Evolutionary conservation across 768 basidiomycete species (phyloP).

Genomic region (Trametes gibbosa): DNA sequence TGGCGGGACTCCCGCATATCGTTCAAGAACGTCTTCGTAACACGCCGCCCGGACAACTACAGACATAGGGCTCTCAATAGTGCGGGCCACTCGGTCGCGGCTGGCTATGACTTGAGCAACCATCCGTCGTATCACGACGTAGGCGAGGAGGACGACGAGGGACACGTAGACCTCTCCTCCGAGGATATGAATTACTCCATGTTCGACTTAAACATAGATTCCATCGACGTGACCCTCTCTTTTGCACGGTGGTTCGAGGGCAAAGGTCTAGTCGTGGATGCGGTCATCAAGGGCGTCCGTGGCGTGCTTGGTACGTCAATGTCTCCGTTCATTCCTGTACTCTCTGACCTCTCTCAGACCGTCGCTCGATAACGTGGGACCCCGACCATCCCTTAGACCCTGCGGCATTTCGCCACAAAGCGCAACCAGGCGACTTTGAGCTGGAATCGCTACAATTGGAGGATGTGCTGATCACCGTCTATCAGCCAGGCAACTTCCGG

Average conservation of each 20-base stretch:
- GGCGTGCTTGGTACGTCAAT: slow-evolving; percentile 72
- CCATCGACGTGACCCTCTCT: slow-evolving; percentile 92
- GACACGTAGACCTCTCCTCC: slow-evolving; percentile 31
- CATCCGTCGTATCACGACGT: slow-evolving; percentile 66
- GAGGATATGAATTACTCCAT: slow-evolving; percentile 78
- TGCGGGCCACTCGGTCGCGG: slow-evolving; percentile 52
- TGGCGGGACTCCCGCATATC: slow-evolving; percentile 96
- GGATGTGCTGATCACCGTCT: slow-evolving; percentile 90
- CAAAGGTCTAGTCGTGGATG: slow-evolving; percentile 88
- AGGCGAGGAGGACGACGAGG: slow-evolving; percentile 58
- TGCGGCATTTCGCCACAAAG: slow-evolving; percentile 71
- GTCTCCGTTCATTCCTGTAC: no score
- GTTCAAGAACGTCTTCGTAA: slow-evolving; percentile 95
- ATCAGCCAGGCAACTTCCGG: slow-evolving; percentile 90
- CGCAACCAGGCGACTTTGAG: slow-evolving; percentile 84
- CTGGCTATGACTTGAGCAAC: slow-evolving; percentile 74
- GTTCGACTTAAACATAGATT: slow-evolving; percentile 92
- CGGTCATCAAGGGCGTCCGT: slow-evolving; percentile 90
- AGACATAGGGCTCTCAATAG: slow-evolving; percentile 5
- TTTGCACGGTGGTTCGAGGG: slow-evolving; percentile 93
- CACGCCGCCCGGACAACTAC: slow-evolving; percentile 57
- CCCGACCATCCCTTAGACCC: slow-evolving; percentile 79
- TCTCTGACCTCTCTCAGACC: slow-evolving; percentile 49
- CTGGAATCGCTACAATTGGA: slow-evolving; percentile 87
- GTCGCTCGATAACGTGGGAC: slow-evolving; percentile 84